Evolutionary conservation across 2,329 filamentous ascomycete species (phyloP).

Genomic region (Colletotrichum echinochloae): DNA sequence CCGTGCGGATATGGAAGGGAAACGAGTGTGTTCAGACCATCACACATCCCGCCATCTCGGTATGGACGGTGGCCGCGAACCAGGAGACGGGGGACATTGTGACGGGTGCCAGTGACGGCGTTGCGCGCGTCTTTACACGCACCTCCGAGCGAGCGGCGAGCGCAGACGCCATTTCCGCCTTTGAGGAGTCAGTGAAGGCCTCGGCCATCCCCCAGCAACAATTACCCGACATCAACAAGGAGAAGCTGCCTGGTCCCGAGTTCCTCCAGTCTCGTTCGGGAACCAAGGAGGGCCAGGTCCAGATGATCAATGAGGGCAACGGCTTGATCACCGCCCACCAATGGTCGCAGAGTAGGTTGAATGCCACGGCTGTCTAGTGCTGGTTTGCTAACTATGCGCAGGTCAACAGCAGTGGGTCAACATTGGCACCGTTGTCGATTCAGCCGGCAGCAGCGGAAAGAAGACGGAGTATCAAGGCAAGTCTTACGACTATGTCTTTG

Average conservation of each 20-base stretch:
- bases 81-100: conserved; percentile 88
- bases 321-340: conserved; percentile 88
- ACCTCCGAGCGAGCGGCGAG: conserved; percentile 77
- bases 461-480: conserved; percentile 84
- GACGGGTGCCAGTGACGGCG: conserved; percentile 90
- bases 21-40: conserved; percentile 92
- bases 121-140: conserved; percentile 87
- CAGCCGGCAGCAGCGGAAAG: conserved; percentile 83
- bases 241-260: conserved; percentile 88
- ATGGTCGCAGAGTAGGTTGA: conserved; percentile 72
- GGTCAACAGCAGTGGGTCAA: conserved; percentile 81
- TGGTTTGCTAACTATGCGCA: conserved; percentile 44
- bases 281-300: conserved; percentile 95
- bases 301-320: conserved; percentile 87
- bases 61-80: conserved; percentile 92
- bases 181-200: conserved; percentile 83
- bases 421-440: conserved; percentile 94
- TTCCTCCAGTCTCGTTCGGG: conserved; percentile 85
- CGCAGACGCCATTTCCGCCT: conserved; percentile 74
- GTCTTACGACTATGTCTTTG: conserved; percentile 96
- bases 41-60: conserved; percentile 94
- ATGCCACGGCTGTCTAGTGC: background rate
- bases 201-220: conserved; percentile 92
- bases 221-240: conserved; percentile 86
- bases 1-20: conserved; percentile 88